Base-by-base conservation (phyloP, 345 rosid genomes). In the Salix exigua region DNA sequence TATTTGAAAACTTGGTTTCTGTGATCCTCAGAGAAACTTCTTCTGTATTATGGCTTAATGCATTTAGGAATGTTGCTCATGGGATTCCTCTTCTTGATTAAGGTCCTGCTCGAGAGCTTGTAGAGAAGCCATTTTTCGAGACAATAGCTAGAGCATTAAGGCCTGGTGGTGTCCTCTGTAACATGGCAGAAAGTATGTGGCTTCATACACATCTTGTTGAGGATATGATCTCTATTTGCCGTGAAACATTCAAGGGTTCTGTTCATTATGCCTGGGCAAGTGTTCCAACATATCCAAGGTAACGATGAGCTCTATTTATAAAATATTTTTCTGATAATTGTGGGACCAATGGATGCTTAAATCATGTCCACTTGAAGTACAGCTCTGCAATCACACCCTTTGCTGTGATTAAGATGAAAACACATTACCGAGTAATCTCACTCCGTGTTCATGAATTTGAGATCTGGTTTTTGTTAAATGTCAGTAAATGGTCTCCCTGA, bases 111-210 rank as follows among this genome's bases (percentile, higher is more conserved):
- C 89, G 78, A 82, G 96, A 93, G 82, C 94, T 93, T 79, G 94
- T 93, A 62, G 96, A 91, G 89, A 96, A 89, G 88, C 99, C 99
- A 66, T 92, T 93, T 86, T 92, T 93, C 64, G 92, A 96, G 79
- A 87, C 88, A 6, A 71, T 92, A 77, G 96, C 97, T 13, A 86
- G 80, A 75, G 92, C 98, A 6, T 83, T 96, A 76, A 88, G 89
- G 88, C 98, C 95, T 71, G 97, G 99, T 37, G 99, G 99, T 73
- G 88, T 93, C 75, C 91, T 96, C 62, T 96, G 97, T 82, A 96
- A 92, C 87, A 92, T 93, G 98, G 96, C 98, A 5, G 98, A 96
- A 83, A 93, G 99, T 78, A 89, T 93, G 94, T 93, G 99, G 99
- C 99, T 96, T 28, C 99, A 93, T 79, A 93, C 98, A 8, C 98